Evolutionary conservation across 2,329 filamentous ascomycete genomes (phyloP).

Genomic region (Ilyonectria mors-panacis): DNA sequence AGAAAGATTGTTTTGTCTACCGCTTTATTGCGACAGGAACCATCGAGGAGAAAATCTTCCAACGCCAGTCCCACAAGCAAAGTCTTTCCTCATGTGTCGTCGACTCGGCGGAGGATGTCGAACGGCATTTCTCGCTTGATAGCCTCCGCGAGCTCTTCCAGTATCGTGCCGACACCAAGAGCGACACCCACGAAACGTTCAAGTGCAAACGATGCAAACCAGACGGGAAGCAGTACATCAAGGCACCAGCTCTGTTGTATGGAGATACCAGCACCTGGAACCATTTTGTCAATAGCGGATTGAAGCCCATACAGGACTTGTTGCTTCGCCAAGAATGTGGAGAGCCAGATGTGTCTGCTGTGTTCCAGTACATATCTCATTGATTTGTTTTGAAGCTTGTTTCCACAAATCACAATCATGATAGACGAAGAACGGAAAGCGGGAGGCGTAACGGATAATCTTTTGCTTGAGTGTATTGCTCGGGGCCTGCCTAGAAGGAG

Average conservation of each 20-base stretch:
- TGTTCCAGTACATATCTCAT: conserved; percentile 99
- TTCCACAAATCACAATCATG: neutral
- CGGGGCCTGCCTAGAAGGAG: neutral
- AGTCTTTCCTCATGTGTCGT: conserved; percentile 96
- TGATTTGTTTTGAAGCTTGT: conserved; percentile 46
- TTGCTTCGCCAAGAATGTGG: conserved; percentile 87
- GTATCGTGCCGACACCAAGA: conserved; percentile 86
- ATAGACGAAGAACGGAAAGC: neutral
- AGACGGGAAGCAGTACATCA: conserved; percentile 88
- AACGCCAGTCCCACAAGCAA: conserved; percentile 98
- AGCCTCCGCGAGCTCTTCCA: conserved; percentile 94
- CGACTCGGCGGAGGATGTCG: conserved; percentile 95
- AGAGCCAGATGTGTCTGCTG: conserved; percentile 87
- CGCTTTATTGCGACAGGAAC: conserved; percentile 99
- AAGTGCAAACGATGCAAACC: conserved; percentile 96
- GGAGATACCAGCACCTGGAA: conserved; percentile 99
- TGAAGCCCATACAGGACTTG: conserved; percentile 91
- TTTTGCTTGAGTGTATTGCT: neutral
- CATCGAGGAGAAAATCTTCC: conserved; percentile 99
- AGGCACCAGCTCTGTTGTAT: conserved; percentile 95
- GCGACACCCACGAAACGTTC: conserved; percentile 98
- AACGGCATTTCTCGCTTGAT: conserved; percentile 95
- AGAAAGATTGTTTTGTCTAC: conserved; percentile 99
- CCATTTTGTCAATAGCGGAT: conserved; percentile 87
- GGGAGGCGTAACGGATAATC: neutral